Evolutionary conservation across 192 early-diverging fungal species (phyloP).

Genomic region (Coemansia sp.): DNA sequence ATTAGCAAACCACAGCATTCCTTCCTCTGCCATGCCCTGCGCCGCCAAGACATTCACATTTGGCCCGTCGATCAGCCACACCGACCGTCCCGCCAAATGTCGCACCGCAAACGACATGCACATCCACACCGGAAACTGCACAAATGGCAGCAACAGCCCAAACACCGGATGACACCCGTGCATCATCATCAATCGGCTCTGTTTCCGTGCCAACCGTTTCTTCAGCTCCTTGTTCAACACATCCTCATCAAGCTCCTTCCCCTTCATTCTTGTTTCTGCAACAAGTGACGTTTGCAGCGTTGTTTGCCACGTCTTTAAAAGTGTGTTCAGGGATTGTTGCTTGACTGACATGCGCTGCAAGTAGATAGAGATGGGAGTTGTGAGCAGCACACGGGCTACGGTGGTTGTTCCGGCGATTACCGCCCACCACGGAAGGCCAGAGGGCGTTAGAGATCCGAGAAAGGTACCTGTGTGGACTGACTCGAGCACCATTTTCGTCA

Average conservation of each 20-base stretch:
- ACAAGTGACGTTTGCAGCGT: conserved; percentile 6
- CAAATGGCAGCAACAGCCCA: conserved; percentile 22
- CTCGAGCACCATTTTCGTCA: conserved; percentile 28
- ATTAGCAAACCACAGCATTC: too few relatives aligned
- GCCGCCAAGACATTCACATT: too few relatives aligned
- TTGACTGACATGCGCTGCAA: conserved; percentile 25
- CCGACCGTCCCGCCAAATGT: conserved; percentile 25
- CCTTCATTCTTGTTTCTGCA: neutral
- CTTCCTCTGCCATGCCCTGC: too few relatives aligned
- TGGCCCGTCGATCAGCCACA: conserved; percentile 9
- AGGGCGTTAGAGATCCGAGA: neutral
- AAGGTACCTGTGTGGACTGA: conserved; percentile 26
- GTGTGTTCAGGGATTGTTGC: neutral
- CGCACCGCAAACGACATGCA: conserved; percentile 33
- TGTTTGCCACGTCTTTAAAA: conserved; percentile 13
- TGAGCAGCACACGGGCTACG: conserved; percentile 13
- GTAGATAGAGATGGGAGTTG: conserved; percentile 23
- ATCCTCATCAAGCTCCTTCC: neutral
- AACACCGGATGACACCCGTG: conserved; percentile 45
- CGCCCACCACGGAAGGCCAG: conserved; percentile 37
- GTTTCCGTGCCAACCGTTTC: conserved; percentile 11
- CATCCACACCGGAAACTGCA: conserved; percentile 48
- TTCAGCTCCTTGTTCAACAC: conserved; percentile 11
- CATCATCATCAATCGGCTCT: conserved; percentile 28
- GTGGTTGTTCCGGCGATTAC: conserved; percentile 29